A percentile compares a stretch with the other conserved stretches of the same genome.
Conservation (phyloP, 176 grass and related monocot genomes). For the Cenchrus fungigraminus region DNA sequence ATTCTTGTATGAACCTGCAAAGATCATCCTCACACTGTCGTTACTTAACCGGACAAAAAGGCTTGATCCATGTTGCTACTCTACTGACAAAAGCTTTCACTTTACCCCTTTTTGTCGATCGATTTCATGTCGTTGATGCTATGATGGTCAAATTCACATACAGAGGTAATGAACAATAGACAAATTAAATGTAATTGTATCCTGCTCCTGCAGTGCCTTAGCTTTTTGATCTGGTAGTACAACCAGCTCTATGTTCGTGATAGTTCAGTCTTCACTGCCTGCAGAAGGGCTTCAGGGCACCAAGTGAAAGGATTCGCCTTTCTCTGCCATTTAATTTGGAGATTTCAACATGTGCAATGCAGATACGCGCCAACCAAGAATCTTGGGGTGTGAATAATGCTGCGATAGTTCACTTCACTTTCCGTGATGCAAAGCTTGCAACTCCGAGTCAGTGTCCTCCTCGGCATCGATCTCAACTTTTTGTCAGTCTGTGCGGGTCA, state of each 20-base stretch:
- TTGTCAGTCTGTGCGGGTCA: neutral
- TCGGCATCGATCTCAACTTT: too few relatives aligned
- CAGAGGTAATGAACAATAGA: too few relatives aligned
- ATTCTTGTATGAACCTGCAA: neutral
- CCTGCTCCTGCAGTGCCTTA: too few relatives aligned
- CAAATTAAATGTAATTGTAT: too few relatives aligned
- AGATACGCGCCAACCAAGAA: neutral
- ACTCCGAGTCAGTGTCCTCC: neutral
- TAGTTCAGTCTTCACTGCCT: too few relatives aligned
- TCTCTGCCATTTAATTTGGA: neutral
- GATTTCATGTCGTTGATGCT: too few relatives aligned
- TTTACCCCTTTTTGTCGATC: too few relatives aligned
- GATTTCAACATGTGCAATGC: neutral
- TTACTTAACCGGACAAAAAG: conserved; percentile 1
- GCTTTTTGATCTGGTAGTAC: too few relatives aligned
- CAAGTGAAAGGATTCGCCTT: neutral
- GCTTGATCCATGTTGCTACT: neutral
- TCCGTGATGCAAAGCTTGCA: neutral
- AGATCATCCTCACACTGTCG: neutral
- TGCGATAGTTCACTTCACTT: neutral
- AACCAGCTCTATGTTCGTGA: too few relatives aligned
- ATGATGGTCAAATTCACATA: too few relatives aligned
- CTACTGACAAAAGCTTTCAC: too few relatives aligned
- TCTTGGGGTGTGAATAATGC: neutral
- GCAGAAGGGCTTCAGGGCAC: neutral